Conservation (phyloP, 2,329 filamentous ascomycete genomes). For the Fusarium mundagurra region DNA sequence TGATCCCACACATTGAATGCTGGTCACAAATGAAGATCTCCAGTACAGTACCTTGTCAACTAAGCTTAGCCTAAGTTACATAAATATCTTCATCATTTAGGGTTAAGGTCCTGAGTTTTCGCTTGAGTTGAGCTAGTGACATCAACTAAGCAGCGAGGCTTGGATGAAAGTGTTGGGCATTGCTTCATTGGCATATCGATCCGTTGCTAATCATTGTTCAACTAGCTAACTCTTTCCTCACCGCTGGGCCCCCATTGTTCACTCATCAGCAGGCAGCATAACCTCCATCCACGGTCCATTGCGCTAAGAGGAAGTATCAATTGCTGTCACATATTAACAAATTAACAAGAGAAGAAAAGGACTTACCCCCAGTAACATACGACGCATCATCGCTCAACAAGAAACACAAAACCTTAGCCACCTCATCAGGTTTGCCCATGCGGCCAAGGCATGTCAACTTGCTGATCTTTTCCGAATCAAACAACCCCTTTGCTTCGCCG, state of each 20-base stretch:
- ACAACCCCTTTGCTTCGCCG: neutral
- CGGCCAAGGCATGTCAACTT: neutral
- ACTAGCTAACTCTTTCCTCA: too few species aligned
- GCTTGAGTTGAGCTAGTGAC: too few species aligned
- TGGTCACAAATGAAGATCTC: fast-evolving
- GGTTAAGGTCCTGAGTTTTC: too few species aligned
- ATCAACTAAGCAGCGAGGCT: too few species aligned
- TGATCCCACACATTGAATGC: too few species aligned
- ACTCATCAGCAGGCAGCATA: neutral
- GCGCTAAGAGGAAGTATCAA: neutral
- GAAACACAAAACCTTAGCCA: neutral
- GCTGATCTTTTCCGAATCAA: neutral
- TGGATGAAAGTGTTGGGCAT: too few species aligned
- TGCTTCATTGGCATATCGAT: too few species aligned
- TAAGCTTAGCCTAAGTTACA: too few species aligned
- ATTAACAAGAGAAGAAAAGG: fast-evolving
- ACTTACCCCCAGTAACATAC: neutral
- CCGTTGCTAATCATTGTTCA: too few species aligned
- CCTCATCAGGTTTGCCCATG: neutral
- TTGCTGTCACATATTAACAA: too few species aligned
- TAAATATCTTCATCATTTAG: too few species aligned
- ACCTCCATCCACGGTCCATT: neutral
- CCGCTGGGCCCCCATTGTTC: neutral
- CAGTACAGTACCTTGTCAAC: too few species aligned
- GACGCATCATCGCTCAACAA: neutral